Conservation (phyloP, 2,329 filamentous ascomycete genomes). For the Fusarium neocosmosporiellum region DNA sequence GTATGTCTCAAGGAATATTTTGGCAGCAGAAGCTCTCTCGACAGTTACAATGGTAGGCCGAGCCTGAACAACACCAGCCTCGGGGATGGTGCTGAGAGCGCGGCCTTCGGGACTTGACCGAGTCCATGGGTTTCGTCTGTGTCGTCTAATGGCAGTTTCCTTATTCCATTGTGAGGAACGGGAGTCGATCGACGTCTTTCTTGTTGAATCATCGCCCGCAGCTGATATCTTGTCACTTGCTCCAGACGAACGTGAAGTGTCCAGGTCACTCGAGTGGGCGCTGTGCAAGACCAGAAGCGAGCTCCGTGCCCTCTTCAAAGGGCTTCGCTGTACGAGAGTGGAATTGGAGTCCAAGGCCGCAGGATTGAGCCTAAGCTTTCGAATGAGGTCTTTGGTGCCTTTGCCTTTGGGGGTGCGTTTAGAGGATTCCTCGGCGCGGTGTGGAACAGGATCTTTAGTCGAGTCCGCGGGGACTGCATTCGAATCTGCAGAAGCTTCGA, state of each 20-base stretch:
- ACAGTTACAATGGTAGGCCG: slow-evolving; percentile 66
- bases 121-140: slow-evolving; percentile 49
- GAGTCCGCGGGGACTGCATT: slow-evolving; percentile 2
- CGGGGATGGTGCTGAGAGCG: slow-evolving; percentile 50
- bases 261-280: slow-evolving; percentile 25
- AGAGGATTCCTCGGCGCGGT: not conserved
- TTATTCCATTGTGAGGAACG: slow-evolving; percentile 38
- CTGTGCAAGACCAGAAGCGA: slow-evolving; percentile 42
- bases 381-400: slow-evolving; percentile 41
- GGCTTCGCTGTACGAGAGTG: slow-evolving; percentile 44
- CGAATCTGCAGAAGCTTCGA: slow-evolving; percentile 32
- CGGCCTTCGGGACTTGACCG: slow-evolving; percentile 51
- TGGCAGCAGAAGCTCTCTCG: slow-evolving; percentile 82
- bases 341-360: slow-evolving; percentile 41
- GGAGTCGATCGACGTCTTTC: slow-evolving; percentile 51
- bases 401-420: slow-evolving; percentile 29
- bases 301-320: slow-evolving; percentile 33
- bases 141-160: slow-evolving; percentile 37
- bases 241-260: slow-evolving; percentile 44
- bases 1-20: slow-evolving; percentile 86
- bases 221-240: slow-evolving; percentile 41
- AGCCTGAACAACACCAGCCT: slow-evolving; percentile 39
- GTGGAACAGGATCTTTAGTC: slow-evolving; percentile 6
- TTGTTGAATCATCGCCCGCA: slow-evolving; percentile 42
- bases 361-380: slow-evolving; percentile 42